Evolutionary conservation across 2,329 filamentous ascomycete species (phyloP).

Genomic region (Cadophora sp.): DNA sequence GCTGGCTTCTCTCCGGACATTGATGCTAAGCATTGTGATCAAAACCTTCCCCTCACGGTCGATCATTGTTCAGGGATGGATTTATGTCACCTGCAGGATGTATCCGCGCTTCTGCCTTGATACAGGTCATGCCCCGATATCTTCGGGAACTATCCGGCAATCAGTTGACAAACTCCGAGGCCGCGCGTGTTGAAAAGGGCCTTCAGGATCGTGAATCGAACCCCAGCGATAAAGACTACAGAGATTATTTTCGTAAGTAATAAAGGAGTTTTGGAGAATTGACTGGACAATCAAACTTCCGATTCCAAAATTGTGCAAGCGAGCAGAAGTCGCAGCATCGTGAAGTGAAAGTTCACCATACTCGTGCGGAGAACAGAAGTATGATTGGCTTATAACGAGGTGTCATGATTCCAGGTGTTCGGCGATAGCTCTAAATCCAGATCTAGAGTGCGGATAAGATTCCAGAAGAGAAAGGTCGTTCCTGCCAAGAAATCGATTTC

Average conservation of each 20-base stretch:
- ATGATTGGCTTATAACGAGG: conserved; percentile 12
- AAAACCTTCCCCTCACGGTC: conserved; percentile 6
- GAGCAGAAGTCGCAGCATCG: not conserved
- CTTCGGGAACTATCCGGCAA: not conserved
- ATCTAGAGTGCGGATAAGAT: not conserved
- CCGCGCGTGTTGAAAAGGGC: not conserved
- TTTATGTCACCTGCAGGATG: conserved; percentile 7
- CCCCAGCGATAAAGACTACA: not conserved
- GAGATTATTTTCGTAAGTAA: no score
- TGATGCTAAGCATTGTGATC: conserved; percentile 9
- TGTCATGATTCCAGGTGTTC: not conserved
- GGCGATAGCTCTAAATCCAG: conserved; percentile 7
- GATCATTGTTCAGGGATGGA: conserved; percentile 9
- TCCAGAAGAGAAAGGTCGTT: conserved; percentile 10
- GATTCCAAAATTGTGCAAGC: not conserved
- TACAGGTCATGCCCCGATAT: conserved; percentile 4
- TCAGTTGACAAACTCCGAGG: not conserved
- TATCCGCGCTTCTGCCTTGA: conserved; percentile 5
- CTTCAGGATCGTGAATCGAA: not conserved
- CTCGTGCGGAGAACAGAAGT: conserved; percentile 2
- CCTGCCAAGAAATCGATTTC: conserved; percentile 9
- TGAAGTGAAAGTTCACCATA: not conserved
- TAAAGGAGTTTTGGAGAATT: no score
- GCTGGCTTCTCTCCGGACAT: conserved; percentile 14
- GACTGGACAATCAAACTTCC: not conserved